Percentiles rank a stretch among this genome's conserved stretches.
These are phyloP conservation scores for Castanospermum australe DNA, from an alignment of 306 rosid species.

Conservation along the genomic window DNA sequence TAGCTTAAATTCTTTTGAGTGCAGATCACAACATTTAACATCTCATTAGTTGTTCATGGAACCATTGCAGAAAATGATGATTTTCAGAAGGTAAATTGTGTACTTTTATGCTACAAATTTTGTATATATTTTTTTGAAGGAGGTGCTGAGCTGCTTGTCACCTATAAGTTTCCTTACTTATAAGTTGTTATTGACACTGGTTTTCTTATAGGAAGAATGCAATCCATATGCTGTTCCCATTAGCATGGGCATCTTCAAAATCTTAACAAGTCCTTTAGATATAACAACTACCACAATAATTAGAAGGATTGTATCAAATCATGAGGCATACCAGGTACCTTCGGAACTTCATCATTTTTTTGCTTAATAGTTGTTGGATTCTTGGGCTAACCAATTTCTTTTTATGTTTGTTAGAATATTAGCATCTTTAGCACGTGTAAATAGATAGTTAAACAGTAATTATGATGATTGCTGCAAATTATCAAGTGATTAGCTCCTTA, in stretches of 20 bases:
- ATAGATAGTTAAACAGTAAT: neutral
- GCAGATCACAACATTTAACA: conserved; percentile 90
- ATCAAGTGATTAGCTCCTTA: neutral
- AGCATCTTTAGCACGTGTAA: neutral
- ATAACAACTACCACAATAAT: conserved; percentile 89
- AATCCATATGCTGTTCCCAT: conserved; percentile 92
- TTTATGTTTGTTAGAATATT: neutral
- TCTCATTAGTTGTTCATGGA: conserved; percentile 88
- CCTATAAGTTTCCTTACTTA: neutral
- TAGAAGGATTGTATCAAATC: conserved; percentile 82
- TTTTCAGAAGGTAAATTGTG: conserved; percentile 76
- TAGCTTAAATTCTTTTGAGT: conserved; percentile 25
- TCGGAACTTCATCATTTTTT: neutral
- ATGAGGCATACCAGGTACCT: conserved; percentile 89
- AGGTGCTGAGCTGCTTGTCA: conserved; percentile 8
- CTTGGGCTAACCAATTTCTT: neutral
- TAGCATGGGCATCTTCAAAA: conserved; percentile 78
- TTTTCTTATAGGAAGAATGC: conserved; percentile 56
- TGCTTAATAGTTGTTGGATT: neutral
- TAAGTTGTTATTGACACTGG: conserved; percentile 20
- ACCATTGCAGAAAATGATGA: conserved; percentile 81
- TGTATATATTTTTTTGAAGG: neutral
- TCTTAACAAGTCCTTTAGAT: conserved; percentile 77
- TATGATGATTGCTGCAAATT: neutral
- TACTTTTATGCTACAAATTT: neutral